Conservation (phyloP, 169 alveolate species). For the Eimeria sp. region DNA sequence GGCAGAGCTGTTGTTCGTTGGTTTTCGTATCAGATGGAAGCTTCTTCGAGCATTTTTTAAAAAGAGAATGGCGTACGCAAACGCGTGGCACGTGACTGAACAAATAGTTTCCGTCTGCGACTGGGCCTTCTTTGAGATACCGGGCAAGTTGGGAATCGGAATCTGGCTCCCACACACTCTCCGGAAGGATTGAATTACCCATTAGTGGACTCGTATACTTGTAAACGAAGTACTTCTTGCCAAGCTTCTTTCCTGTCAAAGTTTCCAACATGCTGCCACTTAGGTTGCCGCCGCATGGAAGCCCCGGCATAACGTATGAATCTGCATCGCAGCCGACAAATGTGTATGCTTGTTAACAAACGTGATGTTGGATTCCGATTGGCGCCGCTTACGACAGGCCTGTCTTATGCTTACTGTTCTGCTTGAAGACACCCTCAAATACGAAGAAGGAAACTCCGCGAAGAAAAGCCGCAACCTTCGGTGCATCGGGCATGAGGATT, state of each 20-base stretch:
- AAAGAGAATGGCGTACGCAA: constrained; percentile 14
- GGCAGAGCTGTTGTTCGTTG: constrained; percentile 54
- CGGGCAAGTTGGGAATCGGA: constrained; percentile 26
- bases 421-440: constrained; percentile 60
- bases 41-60: constrained; percentile 28
- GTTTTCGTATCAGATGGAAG: neutral
- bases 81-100: constrained; percentile 25
- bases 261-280: constrained; percentile 63
- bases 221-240: constrained; percentile 16
- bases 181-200: constrained; percentile 13
- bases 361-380: neutral
- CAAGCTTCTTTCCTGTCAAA: constrained; percentile 45
- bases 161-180: constrained; percentile 47
- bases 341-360: neutral
- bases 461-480: constrained; percentile 24
- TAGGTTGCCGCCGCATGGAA: constrained; percentile 74
- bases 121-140: neutral
- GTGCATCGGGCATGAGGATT: constrained; percentile 52
- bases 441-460: constrained; percentile 46
- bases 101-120: constrained; percentile 8
- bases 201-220: constrained; percentile 7
- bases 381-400: neutral
- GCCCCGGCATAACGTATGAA: constrained; percentile 58
- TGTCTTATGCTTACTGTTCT: neutral
- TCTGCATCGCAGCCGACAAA: constrained; percentile 24